Base-by-base conservation (phyloP, 1,284 basidiomycete species). In the Gymnopus androsaceus region DNA sequence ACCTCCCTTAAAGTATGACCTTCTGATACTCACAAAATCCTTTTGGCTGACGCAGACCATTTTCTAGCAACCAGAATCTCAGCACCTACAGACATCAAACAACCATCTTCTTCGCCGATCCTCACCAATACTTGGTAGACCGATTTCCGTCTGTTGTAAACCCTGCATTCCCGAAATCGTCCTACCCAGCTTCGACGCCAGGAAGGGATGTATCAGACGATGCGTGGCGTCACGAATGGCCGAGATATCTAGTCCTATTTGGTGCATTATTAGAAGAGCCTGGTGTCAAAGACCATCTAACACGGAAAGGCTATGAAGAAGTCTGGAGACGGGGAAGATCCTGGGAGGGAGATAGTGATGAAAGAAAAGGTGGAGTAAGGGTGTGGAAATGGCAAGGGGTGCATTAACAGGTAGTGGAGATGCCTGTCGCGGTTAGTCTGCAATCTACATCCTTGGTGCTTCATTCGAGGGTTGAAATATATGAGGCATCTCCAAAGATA, bases 301-400 rank as follows among this genome's bases (percentile, higher is more conserved):
- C 67, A 31, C 64, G 65, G 17, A 76, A 80, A 45, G 90, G 90
- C 1, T 98, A 96, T 65, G 52, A 54, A 15, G 83, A 90, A 66
- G 77, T 84, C 0, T 87, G 83, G 84, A 73, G 75, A 30, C 76
- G 74, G 11, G 89, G 88, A 63, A 84, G 88, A 63, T 81, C 85
- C 19, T 92, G 87, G 78, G 95, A 97, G 69, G 94, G 92, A 53
- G 95, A 98, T 64, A 94, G 94, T 59, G 69, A 47, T 6, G 76
- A 83, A 55, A 78, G 95, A 58, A 84, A 82, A 58, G 95, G 94
- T 4, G 88, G 88, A 1, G 85, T 98, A 27, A 76, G 81, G 38
- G 83, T 95, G 21, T 86, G 88, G 83, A 75, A 67, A 54, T 78
- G 75, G 73, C 42, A 30, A 52, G 23, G 11, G 4, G 23, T 11